phyloP scores from a whole-genome alignment of 2,329 filamentous ascomycete species.

The Penicillium sp. region DNA sequence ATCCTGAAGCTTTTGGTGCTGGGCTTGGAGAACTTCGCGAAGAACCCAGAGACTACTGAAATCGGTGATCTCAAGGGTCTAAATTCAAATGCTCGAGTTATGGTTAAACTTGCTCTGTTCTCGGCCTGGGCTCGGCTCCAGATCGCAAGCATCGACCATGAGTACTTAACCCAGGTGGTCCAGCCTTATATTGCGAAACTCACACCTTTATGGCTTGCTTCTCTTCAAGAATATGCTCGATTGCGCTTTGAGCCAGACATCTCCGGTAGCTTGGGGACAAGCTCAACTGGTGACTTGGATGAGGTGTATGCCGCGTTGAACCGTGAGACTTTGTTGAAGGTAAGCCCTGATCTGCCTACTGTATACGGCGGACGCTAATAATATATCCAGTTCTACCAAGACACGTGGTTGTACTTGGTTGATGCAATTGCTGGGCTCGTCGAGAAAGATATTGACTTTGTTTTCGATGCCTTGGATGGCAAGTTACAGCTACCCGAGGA shows the following conservation, averaged over 20 bases:
- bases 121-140: slow-evolving; percentile 97
- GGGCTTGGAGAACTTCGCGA: slow-evolving; percentile 87
- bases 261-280: slow-evolving; percentile 80
- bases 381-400: slow-evolving; percentile 74
- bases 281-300: slow-evolving; percentile 81
- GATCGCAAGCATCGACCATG: slow-evolving; percentile 88
- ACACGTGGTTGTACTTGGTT: slow-evolving; percentile 92
- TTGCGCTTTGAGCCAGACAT: slow-evolving; percentile 96
- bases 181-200: slow-evolving; percentile 85
- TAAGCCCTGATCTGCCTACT: slow-evolving; percentile 24
- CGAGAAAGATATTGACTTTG: slow-evolving; percentile 95
- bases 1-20: slow-evolving; percentile 91
- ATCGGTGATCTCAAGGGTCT: slow-evolving; percentile 92
- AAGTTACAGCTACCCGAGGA: slow-evolving; percentile 54
- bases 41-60: slow-evolving; percentile 73
- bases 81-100: slow-evolving; percentile 93
- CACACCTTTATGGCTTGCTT: slow-evolving; percentile 91
- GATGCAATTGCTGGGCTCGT: slow-evolving; percentile 97
- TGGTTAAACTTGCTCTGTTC: slow-evolving; percentile 97
- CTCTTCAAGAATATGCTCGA: slow-evolving; percentile 87
- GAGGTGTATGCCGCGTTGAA: slow-evolving; percentile 94
- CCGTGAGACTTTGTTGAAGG: slow-evolving; percentile 81
- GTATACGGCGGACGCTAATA: background rate
- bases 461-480: slow-evolving; percentile 93
- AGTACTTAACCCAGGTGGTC: slow-evolving; percentile 82